Base-by-base conservation (phyloP, 2,329 filamentous ascomycete species). In the Orbilia oligospora region DNA sequence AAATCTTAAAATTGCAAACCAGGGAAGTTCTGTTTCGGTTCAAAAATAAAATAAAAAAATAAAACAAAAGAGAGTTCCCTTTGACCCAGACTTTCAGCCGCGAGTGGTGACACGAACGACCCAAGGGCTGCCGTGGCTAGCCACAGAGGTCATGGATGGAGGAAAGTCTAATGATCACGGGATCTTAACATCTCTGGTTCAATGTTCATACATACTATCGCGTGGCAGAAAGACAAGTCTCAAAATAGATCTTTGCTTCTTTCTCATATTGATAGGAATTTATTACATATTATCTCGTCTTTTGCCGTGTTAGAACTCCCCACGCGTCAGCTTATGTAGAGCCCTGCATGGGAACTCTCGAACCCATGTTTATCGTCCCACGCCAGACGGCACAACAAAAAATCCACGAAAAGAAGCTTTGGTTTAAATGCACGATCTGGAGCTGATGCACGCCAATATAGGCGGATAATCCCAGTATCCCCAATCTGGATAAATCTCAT, bases 401-500 rank as follows among this genome's bases (percentile, higher is more conserved):
- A 61, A 3, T 24, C 27, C 27, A 46, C 44, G 46, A 55, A 69
- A 55, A 58, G 36, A 27, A 68, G 48, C 48, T 51, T 51, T 24
- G 65, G 36, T 55, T 55, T 53, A 22, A 61, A 70, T 61, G 56
- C 56, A 61, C 56, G 56, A 61, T 61, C 56, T n/a, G 20, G 56
- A 16, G 33, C 48, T 58, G 53, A 68, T 41, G 33, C 48, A 69
- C n/a, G 36, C 30, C 33, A 69, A 69, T 56, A 69, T 56, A 69
- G 49, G 36, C 27, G 49, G 49, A 44, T 69, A 48, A 65, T 65
- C 41, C 61, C 38, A 65, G 61, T 24, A 24, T 30, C 22, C 61
- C 44, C 61, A 65, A 65, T 65, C 48, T 72, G 69, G 69, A 48
- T 72, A 66, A 72, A 72, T 51, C 53, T 58, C 58, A 68, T 53